These are phyloP conservation scores for Meira nashicola DNA, from an alignment of 1,284 basidiomycete species.

Conservation along the genomic window DNA sequence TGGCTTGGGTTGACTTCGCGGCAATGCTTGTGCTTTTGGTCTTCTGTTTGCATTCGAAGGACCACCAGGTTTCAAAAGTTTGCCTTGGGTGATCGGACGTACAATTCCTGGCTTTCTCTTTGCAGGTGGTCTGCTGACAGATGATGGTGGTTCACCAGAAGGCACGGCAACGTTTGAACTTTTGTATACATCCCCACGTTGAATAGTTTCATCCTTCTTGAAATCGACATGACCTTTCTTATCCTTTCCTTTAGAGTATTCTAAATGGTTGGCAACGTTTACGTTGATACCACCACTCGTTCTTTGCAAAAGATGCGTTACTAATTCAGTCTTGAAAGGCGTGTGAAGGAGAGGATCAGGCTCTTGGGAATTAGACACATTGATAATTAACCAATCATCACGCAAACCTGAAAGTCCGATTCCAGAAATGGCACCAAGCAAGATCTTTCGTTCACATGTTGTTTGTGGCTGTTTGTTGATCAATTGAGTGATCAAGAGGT, in stretches of 20 bases:
- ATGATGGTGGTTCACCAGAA: constrained; percentile 78
- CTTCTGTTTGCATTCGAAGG: constrained; percentile 54
- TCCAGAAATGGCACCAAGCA: constrained; percentile 76
- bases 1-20: constrained; percentile 11
- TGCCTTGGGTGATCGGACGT: constrained; percentile 77
- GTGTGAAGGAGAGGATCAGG: constrained; percentile 91
- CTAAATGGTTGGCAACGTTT: constrained; percentile 35
- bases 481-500: constrained; percentile 67
- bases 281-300: constrained; percentile 74
- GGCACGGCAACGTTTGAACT: constrained; percentile 82
- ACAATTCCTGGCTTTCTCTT: constrained; percentile 79
- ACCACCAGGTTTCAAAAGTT: constrained; percentile 71
- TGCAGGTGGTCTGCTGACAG: constrained; percentile 74
- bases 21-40: constrained; percentile 39
- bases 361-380: constrained; percentile 68
- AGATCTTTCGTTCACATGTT: constrained; percentile 79
- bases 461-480: constrained; percentile 62
- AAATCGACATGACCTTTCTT: constrained; percentile 85
- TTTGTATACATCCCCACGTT: constrained; percentile 85
- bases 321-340: constrained; percentile 92
- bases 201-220: constrained; percentile 78
- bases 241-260: constrained; percentile 92
- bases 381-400: constrained; percentile 75
- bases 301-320: constrained; percentile 73
- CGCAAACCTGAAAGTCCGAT: constrained; percentile 80